Conservation (phyloP, 768 basidiomycete species). For the Mycena kentingensis region DNA sequence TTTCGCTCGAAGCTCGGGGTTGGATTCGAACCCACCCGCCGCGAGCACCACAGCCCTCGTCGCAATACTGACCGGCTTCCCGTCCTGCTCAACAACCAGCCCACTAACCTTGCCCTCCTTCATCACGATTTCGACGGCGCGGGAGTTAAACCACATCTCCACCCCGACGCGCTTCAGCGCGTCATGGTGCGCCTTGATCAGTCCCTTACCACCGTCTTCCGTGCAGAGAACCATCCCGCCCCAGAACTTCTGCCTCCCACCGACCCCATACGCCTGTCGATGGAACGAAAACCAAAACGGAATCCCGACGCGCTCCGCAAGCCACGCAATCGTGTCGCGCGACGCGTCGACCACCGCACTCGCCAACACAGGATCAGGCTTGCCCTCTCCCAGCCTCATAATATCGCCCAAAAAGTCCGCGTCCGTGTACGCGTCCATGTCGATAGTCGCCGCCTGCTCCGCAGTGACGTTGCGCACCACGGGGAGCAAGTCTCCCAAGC, state of each 20-base stretch:
- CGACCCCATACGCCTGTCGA: slow-evolving; percentile 67
- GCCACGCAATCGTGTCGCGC: slow-evolving; percentile 59
- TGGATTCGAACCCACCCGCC: slow-evolving; percentile 69
- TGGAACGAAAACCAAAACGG: slow-evolving; percentile 63
- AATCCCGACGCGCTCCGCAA: slow-evolving; percentile 49
- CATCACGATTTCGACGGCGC: slow-evolving; percentile 43
- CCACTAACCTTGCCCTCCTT: slow-evolving; percentile 46
- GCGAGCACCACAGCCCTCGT: slow-evolving; percentile 58
- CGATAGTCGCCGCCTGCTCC: slow-evolving; percentile 47
- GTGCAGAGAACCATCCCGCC: slow-evolving; percentile 66
- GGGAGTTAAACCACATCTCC: slow-evolving; percentile 58
- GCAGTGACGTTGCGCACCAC: slow-evolving; percentile 51
- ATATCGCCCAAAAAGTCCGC: slow-evolving; percentile 60
- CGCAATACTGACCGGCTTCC: slow-evolving; percentile 37
- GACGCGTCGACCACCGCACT: slow-evolving; percentile 55
- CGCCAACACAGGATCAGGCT: slow-evolving; percentile 52
- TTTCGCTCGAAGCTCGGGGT: slow-evolving; percentile 47
- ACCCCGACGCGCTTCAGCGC: slow-evolving; percentile 54
- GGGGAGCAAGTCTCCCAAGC: slow-evolving; percentile 59
- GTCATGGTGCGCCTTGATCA: slow-evolving; percentile 56
- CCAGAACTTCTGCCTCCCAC: slow-evolving; percentile 68
- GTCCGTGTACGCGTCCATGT: slow-evolving; percentile 59
- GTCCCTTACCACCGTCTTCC: slow-evolving; percentile 68
- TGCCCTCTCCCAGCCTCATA: slow-evolving; percentile 56
- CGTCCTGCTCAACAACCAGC: slow-evolving; percentile 44